Conservation (phyloP, 768 basidiomycete genomes). For the Leccinellum luteum region DNA sequence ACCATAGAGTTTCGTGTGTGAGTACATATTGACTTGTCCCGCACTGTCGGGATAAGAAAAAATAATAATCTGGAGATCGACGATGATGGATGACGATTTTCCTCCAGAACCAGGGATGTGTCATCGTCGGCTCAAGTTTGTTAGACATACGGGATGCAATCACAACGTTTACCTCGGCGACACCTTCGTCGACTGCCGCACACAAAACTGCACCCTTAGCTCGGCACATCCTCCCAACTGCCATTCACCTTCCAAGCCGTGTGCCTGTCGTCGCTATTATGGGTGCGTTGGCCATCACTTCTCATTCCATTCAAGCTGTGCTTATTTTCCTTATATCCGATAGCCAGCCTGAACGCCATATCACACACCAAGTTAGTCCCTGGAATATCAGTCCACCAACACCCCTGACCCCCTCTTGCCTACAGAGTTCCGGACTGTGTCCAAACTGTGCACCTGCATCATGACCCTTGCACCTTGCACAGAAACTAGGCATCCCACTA, state of each 20-base stretch:
- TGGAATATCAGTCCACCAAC: slow-evolving; percentile 2
- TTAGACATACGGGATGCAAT: slow-evolving; percentile 48
- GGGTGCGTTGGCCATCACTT: slow-evolving; percentile 32
- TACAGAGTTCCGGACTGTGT: slow-evolving; percentile 40
- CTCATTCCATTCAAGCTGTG: background rate
- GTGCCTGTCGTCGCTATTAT: slow-evolving; percentile 57
- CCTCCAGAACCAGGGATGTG: slow-evolving; percentile 48
- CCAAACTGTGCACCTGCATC: slow-evolving; percentile 30
- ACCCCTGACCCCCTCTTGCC: slow-evolving; percentile 15
- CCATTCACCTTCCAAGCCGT: slow-evolving; percentile 31
- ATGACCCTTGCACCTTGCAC: background rate
- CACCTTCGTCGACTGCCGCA: slow-evolving; percentile 51
- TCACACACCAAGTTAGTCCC: slow-evolving; percentile 42
- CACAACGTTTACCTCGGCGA: slow-evolving; percentile 50
- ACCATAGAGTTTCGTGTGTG: background rate
- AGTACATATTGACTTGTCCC: background rate
- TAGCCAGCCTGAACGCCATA: slow-evolving; percentile 55
- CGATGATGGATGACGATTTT: background rate
- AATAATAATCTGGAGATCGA: background rate
- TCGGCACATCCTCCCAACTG: slow-evolving; percentile 48
- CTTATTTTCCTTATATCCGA: background rate
- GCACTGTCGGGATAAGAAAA: background rate
- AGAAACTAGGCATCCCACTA: background rate
- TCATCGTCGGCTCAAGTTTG: slow-evolving; percentile 56
- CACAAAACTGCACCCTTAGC: slow-evolving; percentile 45